Evolutionary conservation across 495 filamentous ascomycete species (phyloP), one percentile per base, ranked within the genome.

Genomic region (Neurospora sp.): DNA sequence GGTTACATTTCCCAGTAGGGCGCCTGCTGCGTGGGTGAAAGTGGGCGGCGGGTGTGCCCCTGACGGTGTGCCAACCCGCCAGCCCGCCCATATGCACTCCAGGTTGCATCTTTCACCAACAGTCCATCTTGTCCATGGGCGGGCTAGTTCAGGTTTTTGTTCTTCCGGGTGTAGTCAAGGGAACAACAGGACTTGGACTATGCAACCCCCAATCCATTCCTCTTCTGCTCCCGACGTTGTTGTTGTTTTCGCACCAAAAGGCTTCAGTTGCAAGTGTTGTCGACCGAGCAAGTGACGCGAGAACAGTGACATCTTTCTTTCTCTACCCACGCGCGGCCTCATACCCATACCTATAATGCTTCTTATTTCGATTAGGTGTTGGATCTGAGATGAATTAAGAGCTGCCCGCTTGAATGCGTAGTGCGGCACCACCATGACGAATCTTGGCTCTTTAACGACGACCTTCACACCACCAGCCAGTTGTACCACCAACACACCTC

Each of bases 391-490:
- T 16, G 27, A 35, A 66, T 4, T 18, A 27, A 59, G 46, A 62
- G 54, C 27, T 66, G 54, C 54, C 54, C 54, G 54, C 54, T 66
- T 35, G 54, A 66, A 76, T 76, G 77, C 66, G 35, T 72, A 75
- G 54, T 69, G 37, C 70, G 71, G 73, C 75, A 42, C 76, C 73
- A 79, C 38, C 74, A 81, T 80, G 80, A 78, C 77, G 59, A 72
- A 71, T 71, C 70, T 79, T 76, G 80, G 78, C 41, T 75, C 77
- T 48, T 77, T 81, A 74, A 81, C 80, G 48, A 81, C 80, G 35
- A 78, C 76, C 1, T 80, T 78, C 18, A 62, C 39, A 42, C 75
- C 77, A 39, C 79, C 80, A 69, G 72, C 79, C 62, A 78, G 74
- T 46, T 81, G 80, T 54, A 72, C 78, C 41, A 72, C 79, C 1